Percentiles rank a stretch among this genome's conserved stretches.
These are phyloP conservation scores for Alternaria triticina DNA, from an alignment of 2,329 filamentous ascomycete species.

Conservation along the genomic window DNA sequence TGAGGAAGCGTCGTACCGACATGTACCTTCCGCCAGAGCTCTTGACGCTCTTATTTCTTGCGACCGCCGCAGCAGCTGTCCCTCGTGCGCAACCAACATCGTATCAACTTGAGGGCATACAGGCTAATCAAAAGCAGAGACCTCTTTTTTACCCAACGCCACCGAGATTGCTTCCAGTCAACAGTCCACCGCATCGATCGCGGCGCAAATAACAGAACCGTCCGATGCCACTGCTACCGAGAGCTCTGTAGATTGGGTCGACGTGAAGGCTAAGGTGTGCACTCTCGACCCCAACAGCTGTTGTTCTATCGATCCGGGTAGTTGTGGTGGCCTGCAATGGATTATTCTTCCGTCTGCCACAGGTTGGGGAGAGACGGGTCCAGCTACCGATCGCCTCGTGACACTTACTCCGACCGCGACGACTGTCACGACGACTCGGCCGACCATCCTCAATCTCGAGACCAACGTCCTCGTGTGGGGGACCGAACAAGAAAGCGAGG, in stretches of 20 bases:
- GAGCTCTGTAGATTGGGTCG: not conserved
- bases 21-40: slow-evolving; percentile 20
- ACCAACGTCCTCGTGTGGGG: slow-evolving; percentile 11
- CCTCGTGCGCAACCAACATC: slow-evolving; percentile 13
- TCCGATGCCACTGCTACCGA: not conserved
- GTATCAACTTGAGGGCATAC: not conserved
- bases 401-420: slow-evolving; percentile 5
- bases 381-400: not conserved
- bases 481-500: not conserved
- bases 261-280: not conserved
- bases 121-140: slow-evolving; percentile 7
- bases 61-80: slow-evolving; percentile 11
- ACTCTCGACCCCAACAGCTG: not conserved
- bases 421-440: slow-evolving; percentile 21
- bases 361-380: slow-evolving; percentile 15
- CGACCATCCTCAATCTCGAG: slow-evolving; percentile 22
- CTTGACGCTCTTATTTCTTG: slow-evolving; percentile 19
- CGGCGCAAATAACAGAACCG: not conserved
- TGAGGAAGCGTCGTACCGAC: not conserved
- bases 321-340: not conserved
- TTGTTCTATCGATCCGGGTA: not conserved
- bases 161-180: not conserved
- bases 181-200: not conserved
- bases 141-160: not conserved
- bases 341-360: slow-evolving; percentile 17